Conservation (phyloP, 371 early-diverging fungal genomes). For the Mortierella sp. region DNA sequence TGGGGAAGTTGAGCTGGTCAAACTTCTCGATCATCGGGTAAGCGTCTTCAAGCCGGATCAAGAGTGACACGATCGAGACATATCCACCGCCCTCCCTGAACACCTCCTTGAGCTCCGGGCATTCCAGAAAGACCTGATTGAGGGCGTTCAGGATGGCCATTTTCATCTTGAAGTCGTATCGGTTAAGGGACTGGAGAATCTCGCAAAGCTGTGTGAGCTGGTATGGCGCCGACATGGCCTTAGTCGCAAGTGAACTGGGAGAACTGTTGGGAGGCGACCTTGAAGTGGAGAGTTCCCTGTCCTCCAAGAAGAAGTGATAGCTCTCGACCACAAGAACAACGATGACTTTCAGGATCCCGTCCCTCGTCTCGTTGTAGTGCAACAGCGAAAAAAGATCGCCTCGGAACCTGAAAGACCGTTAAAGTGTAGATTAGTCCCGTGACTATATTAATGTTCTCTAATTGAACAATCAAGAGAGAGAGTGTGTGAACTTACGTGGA, state of each 20-base stretch:
- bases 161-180: constrained; percentile 71
- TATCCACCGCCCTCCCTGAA: constrained; percentile 76
- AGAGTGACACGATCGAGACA: constrained; percentile 73
- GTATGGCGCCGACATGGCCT: constrained; percentile 54
- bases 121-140: constrained; percentile 64
- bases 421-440: not conserved
- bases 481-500: constrained; percentile 60
- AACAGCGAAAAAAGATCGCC: constrained; percentile 73
- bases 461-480: too few species aligned
- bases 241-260: constrained; percentile 24
- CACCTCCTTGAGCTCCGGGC: constrained; percentile 65
- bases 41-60: constrained; percentile 73
- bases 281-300: constrained; percentile 36
- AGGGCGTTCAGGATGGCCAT: constrained; percentile 69
- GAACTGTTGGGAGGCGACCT: constrained; percentile 31
- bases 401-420: constrained; percentile 46
- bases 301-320: constrained; percentile 50
- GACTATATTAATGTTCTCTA: too few species aligned
- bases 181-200: constrained; percentile 68
- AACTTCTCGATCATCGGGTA: constrained; percentile 58
- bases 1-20: constrained; percentile 40
- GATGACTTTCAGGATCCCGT: constrained; percentile 65
- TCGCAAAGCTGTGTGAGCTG: constrained; percentile 74
- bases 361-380: constrained; percentile 67
- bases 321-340: constrained; percentile 67